Evolutionary conservation across 768 basidiomycete species (phyloP), one percentile per base, ranked within the genome.

Genomic region (Pleurotus ostreatus): DNA sequence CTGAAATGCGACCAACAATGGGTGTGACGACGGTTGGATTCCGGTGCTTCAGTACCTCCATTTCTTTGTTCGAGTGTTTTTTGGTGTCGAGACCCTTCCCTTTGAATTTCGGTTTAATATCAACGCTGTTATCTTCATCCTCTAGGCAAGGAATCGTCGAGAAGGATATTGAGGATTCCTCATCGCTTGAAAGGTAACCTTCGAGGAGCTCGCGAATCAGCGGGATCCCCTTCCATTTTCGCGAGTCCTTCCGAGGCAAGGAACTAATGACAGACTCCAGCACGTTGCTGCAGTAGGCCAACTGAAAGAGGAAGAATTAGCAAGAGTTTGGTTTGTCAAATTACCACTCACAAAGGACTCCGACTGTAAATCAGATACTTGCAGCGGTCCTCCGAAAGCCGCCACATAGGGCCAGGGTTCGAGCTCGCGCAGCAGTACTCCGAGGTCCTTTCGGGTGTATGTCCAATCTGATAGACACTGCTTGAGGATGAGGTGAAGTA

Each of bases 401-500:
- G 9, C 9, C 11, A 11, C 30, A 34, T 34, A 11, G 30, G 30
- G 30, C 30, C 30, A 34, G 11, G 8, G 30, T 34, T 9, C 30
- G 11, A 34, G 9, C 30, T 34, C 30, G 8, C 30, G 30, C 30
- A 34, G 7, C 30, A 34, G 30, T 34, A 34, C 9, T 34, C n/a
- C 51, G 25, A 41, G 13, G 37, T 53, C 51, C 23, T 39, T 18
- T 5, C 39, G 39, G 15, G 51, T 40, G 18, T 20, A 40, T 13
- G 51, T 40, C 1, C 72, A 65, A 47, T 71, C 55, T 4, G 65
- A 62, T 4, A 78, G 59, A 15, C 75, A 70, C 1, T 64, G 65
- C 0, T 68, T 66, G 13, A 83, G 68, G 3, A 84, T 57, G n/a
- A 79, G 66, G 60, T 85, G 78, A 1, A 81, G 68, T 15, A 84